Conservation (phyloP, 2,329 filamentous ascomycete genomes). For the Ascochyta pisi region DNA sequence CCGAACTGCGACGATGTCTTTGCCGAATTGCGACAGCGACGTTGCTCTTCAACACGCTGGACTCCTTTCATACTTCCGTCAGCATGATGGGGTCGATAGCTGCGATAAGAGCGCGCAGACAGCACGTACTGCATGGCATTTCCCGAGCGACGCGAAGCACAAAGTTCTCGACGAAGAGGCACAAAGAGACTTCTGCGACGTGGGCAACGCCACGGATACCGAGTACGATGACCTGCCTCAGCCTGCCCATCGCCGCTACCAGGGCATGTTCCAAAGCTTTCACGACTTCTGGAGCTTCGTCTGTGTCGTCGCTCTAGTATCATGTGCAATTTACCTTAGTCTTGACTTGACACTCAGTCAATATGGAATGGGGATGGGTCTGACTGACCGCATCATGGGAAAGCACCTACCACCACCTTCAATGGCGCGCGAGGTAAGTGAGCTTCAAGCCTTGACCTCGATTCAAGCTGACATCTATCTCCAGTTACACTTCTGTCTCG, state of each 20-base stretch:
- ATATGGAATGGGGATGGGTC: not conserved
- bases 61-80: constrained; percentile 24
- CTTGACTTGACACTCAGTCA: not conserved
- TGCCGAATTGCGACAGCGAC: constrained; percentile 5
- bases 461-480: not conserved
- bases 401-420: not conserved
- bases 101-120: not conserved
- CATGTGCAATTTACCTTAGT: not conserved
- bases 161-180: not conserved
- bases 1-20: constrained; percentile 4
- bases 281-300: not conserved
- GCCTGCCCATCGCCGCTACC: not conserved
- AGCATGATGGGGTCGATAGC: not conserved
- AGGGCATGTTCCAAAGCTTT: not conserved
- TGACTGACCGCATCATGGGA: not conserved
- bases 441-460: no score
- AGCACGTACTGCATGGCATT: no score
- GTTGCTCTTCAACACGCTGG: constrained; percentile 20
- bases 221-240: not conserved
- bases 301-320: not conserved
- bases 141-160: not conserved
- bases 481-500: constrained; percentile 33
- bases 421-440: not conserved
- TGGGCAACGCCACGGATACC: no score
- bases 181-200: not conserved